phyloP scores from a whole-genome alignment of 768 basidiomycete species.

The Suillus bovinus region DNA sequence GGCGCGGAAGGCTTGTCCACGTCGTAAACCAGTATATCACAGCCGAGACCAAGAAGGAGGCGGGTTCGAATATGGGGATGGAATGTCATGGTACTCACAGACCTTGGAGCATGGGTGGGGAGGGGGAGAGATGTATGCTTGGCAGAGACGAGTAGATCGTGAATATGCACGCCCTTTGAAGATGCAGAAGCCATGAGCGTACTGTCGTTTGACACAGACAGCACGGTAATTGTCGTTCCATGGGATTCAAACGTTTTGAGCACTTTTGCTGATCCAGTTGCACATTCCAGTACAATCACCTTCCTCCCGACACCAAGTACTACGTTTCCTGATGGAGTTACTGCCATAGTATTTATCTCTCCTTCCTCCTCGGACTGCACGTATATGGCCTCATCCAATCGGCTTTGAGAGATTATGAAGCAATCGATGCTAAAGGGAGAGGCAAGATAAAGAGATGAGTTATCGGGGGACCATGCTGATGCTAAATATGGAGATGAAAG shows the following conservation, averaged over 20 bases:
- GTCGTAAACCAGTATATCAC: slow-evolving; percentile 62
- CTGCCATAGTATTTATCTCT: slow-evolving; percentile 31
- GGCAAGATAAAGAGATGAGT: slow-evolving; percentile 53
- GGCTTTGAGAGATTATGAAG: slow-evolving; percentile 50
- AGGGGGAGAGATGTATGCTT: slow-evolving; percentile 51
- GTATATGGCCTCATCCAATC: slow-evolving; percentile 44
- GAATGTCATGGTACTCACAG: slow-evolving; percentile 55
- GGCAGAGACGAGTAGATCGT: slow-evolving; percentile 57
- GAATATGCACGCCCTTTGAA: slow-evolving; percentile 51
- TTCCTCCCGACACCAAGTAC: slow-evolving; percentile 49
- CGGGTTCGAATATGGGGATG: slow-evolving; percentile 63
- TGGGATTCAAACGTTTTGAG: slow-evolving; percentile 53
- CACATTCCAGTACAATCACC: slow-evolving; percentile 53
- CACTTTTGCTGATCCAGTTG: slow-evolving; percentile 38
- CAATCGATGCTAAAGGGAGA: slow-evolving; percentile 47
- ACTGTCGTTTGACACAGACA: slow-evolving; percentile 61
- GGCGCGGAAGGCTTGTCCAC: slow-evolving; percentile 57
- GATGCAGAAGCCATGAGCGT: slow-evolving; percentile 60
- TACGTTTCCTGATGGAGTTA: slow-evolving; percentile 39
- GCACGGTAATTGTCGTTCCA: slow-evolving; percentile 46
- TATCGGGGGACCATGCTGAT: slow-evolving; percentile 60
- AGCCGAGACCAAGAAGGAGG: slow-evolving; percentile 54
- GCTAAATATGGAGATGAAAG: slow-evolving; percentile 26
- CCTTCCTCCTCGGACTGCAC: slow-evolving; percentile 23
- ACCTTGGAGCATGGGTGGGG: slow-evolving; percentile 31